These are phyloP conservation scores for Heracleum sosnowskyi DNA, from an alignment of 129 eudicot species.

Conservation along the genomic window DNA sequence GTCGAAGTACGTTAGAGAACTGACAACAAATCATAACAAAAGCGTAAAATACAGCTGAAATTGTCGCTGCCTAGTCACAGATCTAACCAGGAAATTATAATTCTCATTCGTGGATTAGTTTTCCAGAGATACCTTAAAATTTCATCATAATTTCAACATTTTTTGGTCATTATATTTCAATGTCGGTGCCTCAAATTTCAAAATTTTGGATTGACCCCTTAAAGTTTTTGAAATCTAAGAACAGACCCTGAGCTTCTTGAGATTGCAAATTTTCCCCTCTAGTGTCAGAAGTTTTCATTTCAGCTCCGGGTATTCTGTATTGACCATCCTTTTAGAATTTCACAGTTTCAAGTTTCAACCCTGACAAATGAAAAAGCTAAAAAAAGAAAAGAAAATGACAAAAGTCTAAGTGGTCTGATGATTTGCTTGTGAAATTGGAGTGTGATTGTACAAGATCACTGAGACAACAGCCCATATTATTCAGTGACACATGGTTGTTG, in stretches of 20 bases:
- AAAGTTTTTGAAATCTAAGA: too few relatives aligned
- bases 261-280: neutral
- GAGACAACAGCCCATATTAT: neutral
- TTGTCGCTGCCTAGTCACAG: too few relatives aligned
- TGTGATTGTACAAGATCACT: neutral
- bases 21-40: too few relatives aligned
- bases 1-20: too few relatives aligned
- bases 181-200: too few relatives aligned
- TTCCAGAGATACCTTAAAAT: too few relatives aligned
- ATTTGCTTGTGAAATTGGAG: neutral
- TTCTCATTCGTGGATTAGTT: too few relatives aligned
- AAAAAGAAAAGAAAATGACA: neutral
- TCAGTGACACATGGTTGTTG: neutral
- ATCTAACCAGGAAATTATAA: too few relatives aligned
- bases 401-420: neutral
- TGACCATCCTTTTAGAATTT: neutral
- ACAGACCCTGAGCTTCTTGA: neutral
- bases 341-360: neutral
- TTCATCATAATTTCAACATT: too few relatives aligned
- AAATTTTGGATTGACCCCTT: too few relatives aligned
- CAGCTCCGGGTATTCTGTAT: neutral
- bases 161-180: too few relatives aligned
- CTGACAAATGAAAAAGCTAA: neutral
- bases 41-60: too few relatives aligned
- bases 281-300: neutral